Base-by-base conservation (phyloP, 768 basidiomycete genomes). In the Rhodotorula taiwanensis region DNA sequence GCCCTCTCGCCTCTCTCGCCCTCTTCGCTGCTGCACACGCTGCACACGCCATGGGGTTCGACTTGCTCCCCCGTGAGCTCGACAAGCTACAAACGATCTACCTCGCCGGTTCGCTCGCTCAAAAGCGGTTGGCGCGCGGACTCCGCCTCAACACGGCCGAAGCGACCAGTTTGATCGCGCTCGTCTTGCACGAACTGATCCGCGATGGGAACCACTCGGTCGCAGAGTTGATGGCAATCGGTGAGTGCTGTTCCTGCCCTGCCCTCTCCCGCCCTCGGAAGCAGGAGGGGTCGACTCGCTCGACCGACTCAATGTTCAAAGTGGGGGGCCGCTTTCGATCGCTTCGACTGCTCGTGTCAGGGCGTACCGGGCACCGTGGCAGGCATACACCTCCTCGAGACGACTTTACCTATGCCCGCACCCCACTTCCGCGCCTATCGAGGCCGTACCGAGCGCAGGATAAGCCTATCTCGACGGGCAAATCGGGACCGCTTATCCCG, bases 61-160 rank as follows among this genome's bases (percentile, higher is more conserved):
- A 83, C 70, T 78, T 89, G 63, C 78, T 84, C 58, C 88, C 88
- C 21, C 80, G 86, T 63, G 88, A 90, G 73, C 80, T 84, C 57
- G 86, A 83, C 60, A 88, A 87, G 72, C 79, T 89, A 51, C 34
- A 47, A 16, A 77, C 87, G 33, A 80, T 91, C 30, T 85, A 87
- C 33, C 67, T 90, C 86, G 83, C 86, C 31, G 95, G 95, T 28
- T 84, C 82, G 65, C 83, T 98, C 23, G 91, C 95, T 2, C 94
- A 98, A 77, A 87, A 90, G 72, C 86, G 95, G 44, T 84, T 99
- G 21, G 94, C 94, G 8, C 83, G 95, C n/a, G 95, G 95, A 14
- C 75, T 94, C 41, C 82, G 81, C 58, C 82, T 98, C 58, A 98
- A 98, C 76, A 78, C 84, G 65, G 82, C 88, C 5, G 95, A 99